Evolutionary conservation across 148 eudicot genomes (phyloP), one percentile per base, ranked within the genome.

Genomic region (Limonium bicolor): DNA sequence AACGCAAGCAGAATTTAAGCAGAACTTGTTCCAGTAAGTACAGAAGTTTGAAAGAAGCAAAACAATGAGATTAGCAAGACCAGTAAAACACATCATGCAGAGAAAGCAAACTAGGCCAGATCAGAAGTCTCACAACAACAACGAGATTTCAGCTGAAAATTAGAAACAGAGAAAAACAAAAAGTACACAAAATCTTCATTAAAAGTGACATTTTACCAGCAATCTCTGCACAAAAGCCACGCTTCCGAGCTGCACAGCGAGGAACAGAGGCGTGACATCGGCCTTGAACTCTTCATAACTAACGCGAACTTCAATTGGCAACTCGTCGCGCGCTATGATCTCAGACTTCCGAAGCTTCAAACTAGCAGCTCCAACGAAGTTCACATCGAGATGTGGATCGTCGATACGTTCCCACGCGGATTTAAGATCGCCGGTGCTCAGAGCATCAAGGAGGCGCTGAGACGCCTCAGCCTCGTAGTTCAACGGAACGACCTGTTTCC

Each of bases 241-340:
- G 33, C 69, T 65, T 8, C 93, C 95, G 34, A 57, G 51, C 49
- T 70, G 78, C 58, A 59, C 82, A 19, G 93, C 87, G 14, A 84
- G 62, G 47, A 90, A 90, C 65, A 90, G 53, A 2, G 95, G 61
- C 45, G 95, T 84, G 26, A 76, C 99, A 31, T 90, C 99, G n/a
- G 85, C 66, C 48, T 59, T 69, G 43, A 84, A 66, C 62, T 80
- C 85, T 34, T 73, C 76, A 15, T 62, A 73, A 9, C 62, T 66
- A 2, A 84, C 56, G 3, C 62, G 37, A 7, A 72, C 74, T 23
- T 69, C 82, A 36, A 49, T 70, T 8, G 86, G 60, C 42, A 51
- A 50, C 15, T 77, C 70, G 37, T 80, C 88, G 18, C 56, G 63
- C 34, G 70, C 53, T 9, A 62, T 18, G 7, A 84, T 50, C 36